Evolutionary conservation across 768 basidiomycete genomes (phyloP), one percentile per base, ranked within the genome.

Genomic region (Botryobasidium botryosum): DNA sequence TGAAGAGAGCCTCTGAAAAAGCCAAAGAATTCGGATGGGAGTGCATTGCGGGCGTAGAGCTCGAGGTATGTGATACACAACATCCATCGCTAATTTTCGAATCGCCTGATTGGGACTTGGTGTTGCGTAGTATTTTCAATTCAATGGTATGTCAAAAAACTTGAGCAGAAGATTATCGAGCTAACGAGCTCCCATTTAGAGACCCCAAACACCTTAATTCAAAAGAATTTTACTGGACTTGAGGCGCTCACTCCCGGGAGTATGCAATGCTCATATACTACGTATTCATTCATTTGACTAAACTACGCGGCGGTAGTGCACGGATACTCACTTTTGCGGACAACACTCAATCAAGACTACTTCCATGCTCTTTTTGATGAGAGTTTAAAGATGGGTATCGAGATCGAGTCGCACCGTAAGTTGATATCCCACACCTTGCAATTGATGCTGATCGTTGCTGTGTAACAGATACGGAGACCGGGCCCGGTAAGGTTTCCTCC

Each of bases 311-410:
- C 20, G 21, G 23, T 48, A 96, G 90, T 92, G 83, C 94, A 97
- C 54, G 94, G 94, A 3, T 97, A 97, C 58, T 94, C 90, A 3
- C 68, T 97, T 27, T 70, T 99, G 4, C 70, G 91, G 32, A 87
- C 90, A 0, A 85, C 91, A 35, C 65, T 92, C 26, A 92, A 96
- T 61, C 76, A 75, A 46, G 75, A 70, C 12, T 99, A 91, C 59
- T 97, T 97, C 61, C 72, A 77, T 49, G 86, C 80, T 27, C 63
- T 99, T 23, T 94, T 87, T 55, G 81, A 97, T 57, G 64, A 72
- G 53, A 74, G 74, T 42, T 53, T 63, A 25, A 65, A 66, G 37
- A 94, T 97, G 55, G 77, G 74, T 5, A 72, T 97, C 26, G 68
- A 72, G 0, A 67, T 97, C 8, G 94, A 99, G 60, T 80, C 77